A percentile compares a stretch with the other conserved stretches of the same genome.
Evolutionary conservation across 129 eudicot genomes (phyloP).

Genomic region (Dittrichia graveolens): DNA sequence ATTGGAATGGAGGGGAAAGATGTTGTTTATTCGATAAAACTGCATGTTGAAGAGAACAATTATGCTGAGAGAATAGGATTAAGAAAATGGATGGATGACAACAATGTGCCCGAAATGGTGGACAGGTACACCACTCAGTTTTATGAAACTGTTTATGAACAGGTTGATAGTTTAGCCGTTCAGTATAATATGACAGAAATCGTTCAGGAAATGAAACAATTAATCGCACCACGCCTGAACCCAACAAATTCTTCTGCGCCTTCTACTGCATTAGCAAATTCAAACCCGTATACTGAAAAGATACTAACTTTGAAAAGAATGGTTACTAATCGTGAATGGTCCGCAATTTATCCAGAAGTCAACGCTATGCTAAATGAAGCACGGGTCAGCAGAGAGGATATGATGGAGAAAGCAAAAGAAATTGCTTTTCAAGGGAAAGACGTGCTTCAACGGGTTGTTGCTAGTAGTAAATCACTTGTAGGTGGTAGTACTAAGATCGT

Average conservation of each 20-base stretch:
- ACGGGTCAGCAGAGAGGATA: constrained; percentile 54
- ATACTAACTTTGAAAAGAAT: constrained; percentile 59
- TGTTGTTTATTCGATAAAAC: constrained; percentile 75
- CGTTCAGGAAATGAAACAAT: constrained; percentile 58
- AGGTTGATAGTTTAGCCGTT: constrained; percentile 74
- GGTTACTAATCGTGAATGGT: constrained; percentile 75
- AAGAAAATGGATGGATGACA: constrained; percentile 89
- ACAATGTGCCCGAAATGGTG: constrained; percentile 86
- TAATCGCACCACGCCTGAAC: constrained; percentile 33
- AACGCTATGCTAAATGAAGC: constrained; percentile 64
- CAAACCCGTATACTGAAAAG: constrained; percentile 68
- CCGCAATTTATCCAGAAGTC: constrained; percentile 68
- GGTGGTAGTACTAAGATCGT: constrained; percentile 80
- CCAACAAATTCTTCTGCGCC: constrained; percentile 39
- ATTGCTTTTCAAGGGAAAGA: constrained; percentile 83
- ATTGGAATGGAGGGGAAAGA: constrained; percentile 88
- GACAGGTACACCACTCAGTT: constrained; percentile 67
- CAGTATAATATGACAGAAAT: constrained; percentile 90
- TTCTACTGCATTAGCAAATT: constrained; percentile 53
- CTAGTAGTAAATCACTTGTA: constrained; percentile 66
- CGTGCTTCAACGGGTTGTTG: constrained; percentile 66
- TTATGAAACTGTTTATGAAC: constrained; percentile 75
- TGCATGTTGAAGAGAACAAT: constrained; percentile 79
- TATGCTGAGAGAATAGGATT: constrained; percentile 83
- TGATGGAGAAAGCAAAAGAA: constrained; percentile 79